Evolutionary conservation across 257 asterid species (phyloP).

Genomic region (Gardenia jasminoides): DNA sequence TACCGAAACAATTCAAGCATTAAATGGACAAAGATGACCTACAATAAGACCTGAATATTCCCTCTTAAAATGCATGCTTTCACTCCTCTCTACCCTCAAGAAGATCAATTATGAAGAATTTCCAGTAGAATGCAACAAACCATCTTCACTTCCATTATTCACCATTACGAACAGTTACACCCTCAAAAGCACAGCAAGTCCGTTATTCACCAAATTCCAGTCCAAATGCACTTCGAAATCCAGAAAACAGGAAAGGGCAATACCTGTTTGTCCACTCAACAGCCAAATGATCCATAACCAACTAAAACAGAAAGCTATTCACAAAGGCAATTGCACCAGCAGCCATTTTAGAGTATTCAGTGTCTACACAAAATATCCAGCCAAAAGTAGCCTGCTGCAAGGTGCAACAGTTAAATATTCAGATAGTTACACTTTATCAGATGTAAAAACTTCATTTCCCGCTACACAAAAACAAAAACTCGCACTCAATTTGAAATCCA

Average conservation of each 20-base stretch:
- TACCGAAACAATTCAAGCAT: background rate
- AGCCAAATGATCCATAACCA: background rate
- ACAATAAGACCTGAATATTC: background rate
- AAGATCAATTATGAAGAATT: background rate
- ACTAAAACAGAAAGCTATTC: background rate
- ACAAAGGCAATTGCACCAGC: background rate
- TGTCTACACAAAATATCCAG: background rate
- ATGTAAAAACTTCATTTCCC: background rate
- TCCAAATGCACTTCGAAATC: slow-evolving; percentile 3
- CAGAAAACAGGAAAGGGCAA: background rate
- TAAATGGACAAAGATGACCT: background rate
- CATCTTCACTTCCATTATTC: background rate
- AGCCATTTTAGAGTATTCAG: background rate
- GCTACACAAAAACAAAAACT: background rate
- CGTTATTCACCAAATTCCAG: background rate
- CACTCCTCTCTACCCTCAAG: background rate
- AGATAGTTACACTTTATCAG: background rate
- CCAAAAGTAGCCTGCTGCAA: background rate
- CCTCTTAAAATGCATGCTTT: background rate
- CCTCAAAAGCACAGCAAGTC: background rate
- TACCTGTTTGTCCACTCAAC: background rate
- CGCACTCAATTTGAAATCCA: background rate
- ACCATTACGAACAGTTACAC: background rate
- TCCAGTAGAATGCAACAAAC: background rate
- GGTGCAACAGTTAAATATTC: background rate